Conservation (phyloP, 108 stramenopile genomes). For the Stephanodiscus minutulus region DNA sequence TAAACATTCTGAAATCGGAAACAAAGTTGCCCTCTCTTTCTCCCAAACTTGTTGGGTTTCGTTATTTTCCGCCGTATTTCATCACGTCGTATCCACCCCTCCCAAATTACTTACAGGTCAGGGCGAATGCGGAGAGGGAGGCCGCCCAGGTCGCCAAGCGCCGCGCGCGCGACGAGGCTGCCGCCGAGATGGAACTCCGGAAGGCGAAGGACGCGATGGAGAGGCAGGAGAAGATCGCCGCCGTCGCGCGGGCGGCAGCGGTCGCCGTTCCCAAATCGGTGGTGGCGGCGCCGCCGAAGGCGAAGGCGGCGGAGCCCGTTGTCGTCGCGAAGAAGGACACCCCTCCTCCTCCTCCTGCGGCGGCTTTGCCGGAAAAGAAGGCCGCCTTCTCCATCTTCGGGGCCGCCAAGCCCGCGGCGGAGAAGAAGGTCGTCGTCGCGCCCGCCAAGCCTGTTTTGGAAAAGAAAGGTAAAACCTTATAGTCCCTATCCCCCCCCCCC, state of each 20-base stretch:
- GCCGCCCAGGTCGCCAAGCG: constrained; percentile 63
- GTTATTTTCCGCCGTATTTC: too few relatives aligned
- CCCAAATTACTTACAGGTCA: constrained; percentile 50
- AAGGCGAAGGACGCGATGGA: constrained; percentile 67
- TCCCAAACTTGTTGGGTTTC: too few relatives aligned
- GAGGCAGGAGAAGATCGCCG: constrained; percentile 50
- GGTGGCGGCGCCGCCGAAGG: constrained; percentile 22
- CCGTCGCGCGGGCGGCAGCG: constrained; percentile 9
- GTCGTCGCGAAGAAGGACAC: constrained; percentile 19
- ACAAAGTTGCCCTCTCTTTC: neutral
- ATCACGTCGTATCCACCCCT: neutral
- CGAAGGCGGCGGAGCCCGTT: neutral
- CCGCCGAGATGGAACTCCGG: constrained; percentile 60
- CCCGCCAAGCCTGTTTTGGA: constrained; percentile 6
- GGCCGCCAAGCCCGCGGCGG: constrained; percentile 17
- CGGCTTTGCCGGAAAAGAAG: constrained; percentile 8
- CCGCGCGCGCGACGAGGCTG: constrained; percentile 63
- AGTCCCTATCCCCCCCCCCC: neutral
- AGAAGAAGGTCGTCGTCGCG: too few relatives aligned
- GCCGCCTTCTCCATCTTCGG: constrained; percentile 30
- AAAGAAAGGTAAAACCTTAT: neutral
- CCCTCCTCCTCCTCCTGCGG: too few relatives aligned
- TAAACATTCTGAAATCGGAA: neutral
- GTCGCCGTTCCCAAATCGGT: constrained; percentile 1
- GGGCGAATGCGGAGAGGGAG: constrained; percentile 59